Percentiles rank a stretch among this genome's conserved stretches.
phyloP scores from a whole-genome alignment of 2,329 filamentous ascomycete genomes.

The Colletotrichum sojae region DNA sequence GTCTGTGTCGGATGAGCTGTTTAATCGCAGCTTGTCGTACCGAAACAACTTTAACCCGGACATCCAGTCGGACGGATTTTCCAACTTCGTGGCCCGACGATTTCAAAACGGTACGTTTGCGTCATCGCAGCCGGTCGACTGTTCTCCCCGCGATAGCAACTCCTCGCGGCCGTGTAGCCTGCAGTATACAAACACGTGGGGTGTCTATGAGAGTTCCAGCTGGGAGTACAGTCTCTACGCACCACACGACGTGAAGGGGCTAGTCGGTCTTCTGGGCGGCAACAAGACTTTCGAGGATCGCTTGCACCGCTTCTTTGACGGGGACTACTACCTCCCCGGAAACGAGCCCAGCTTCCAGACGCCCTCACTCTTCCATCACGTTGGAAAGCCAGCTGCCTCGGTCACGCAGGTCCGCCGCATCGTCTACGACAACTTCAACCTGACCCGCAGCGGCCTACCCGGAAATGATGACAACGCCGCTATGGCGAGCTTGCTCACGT shows the following conservation, averaged over 20 bases:
- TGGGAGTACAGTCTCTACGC: conserved; percentile 21
- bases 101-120: conserved; percentile 9
- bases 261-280: not conserved
- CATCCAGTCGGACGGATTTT: conserved; percentile 16
- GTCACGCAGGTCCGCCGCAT: conserved; percentile 4
- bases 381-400: conserved; percentile 10
- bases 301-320: conserved; percentile 14
- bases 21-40: conserved; percentile 23
- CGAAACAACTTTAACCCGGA: conserved; percentile 16
- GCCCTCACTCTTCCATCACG: not conserved
- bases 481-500: conserved; percentile 8
- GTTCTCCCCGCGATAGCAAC: conserved; percentile 6
- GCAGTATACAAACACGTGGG: conserved; percentile 13
- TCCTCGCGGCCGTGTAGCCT: conserved; percentile 3
- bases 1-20: not conserved
- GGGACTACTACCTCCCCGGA: conserved; percentile 17
- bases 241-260: not conserved
- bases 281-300: conserved; percentile 9
- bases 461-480: conserved; percentile 12
- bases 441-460: not conserved
- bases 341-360: conserved; percentile 30
- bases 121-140: conserved; percentile 5
- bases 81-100: conserved; percentile 21
- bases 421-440: conserved; percentile 17
- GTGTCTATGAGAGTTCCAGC: conserved; percentile 21